Evolutionary conservation across 345 rosid species (phyloP).

Genomic region (Hibiscus mutabilis): DNA sequence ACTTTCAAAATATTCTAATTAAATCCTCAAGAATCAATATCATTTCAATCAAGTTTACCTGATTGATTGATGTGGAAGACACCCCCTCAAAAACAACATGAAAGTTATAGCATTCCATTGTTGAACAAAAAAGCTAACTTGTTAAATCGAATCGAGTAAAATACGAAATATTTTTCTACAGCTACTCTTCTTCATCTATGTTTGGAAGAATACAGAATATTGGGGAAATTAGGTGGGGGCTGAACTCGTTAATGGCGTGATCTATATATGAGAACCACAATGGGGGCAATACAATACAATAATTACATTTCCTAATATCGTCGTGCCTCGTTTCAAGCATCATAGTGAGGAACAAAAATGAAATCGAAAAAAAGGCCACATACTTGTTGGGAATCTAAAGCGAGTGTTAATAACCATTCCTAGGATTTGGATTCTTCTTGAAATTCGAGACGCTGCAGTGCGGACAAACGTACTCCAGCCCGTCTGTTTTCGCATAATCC

Average conservation of each 20-base stretch:
- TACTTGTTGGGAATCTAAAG: background rate
- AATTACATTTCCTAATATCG: slow-evolving; percentile 35
- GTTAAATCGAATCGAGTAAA: background rate
- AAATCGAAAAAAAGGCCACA: background rate
- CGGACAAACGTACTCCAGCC: slow-evolving; percentile 94
- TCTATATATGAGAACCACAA: slow-evolving; percentile 38
- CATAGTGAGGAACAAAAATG: slow-evolving; percentile 3
- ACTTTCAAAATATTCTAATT: no score
- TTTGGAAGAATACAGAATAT: slow-evolving; percentile 9
- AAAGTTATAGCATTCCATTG: background rate
- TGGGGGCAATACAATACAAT: slow-evolving; percentile 29
- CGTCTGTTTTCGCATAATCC: slow-evolving; percentile 99
- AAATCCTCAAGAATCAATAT: no score
- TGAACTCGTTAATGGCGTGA: slow-evolving; percentile 18
- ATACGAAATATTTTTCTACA: background rate
- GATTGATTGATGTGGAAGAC: background rate
- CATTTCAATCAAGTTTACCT: no score
- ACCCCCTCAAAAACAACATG: background rate
- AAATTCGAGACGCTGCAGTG: slow-evolving; percentile 81
- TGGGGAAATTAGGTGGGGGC: slow-evolving; percentile 10
- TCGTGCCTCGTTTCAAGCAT: slow-evolving; percentile 18
- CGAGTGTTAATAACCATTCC: slow-evolving; percentile 49
- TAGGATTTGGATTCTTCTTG: slow-evolving; percentile 74
- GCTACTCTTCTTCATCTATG: slow-evolving; percentile 3
- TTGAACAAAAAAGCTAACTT: background rate